A percentile compares a stretch with the other conserved stretches of the same genome.
These are phyloP conservation scores for Begonia masoniana DNA, from an alignment of 306 rosid species.

Conservation along the genomic window DNA sequence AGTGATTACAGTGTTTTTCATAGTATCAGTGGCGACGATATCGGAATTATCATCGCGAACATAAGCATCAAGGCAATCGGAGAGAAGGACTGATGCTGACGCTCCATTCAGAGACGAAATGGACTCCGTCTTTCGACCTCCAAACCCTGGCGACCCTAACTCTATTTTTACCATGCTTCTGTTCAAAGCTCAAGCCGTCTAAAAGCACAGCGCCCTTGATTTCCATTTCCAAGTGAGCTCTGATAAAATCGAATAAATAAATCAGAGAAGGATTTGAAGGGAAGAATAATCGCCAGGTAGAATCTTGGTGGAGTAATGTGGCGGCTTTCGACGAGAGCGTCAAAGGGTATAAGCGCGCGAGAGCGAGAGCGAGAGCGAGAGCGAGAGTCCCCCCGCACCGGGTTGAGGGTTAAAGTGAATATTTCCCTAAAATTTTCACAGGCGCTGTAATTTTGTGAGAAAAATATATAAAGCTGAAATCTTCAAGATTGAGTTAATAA, in stretches of 20 bases:
- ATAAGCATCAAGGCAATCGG: conserved; percentile 69
- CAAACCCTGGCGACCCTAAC: conserved; percentile 77
- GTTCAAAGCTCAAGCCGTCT: conserved; percentile 60
- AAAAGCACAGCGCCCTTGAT: conserved; percentile 7
- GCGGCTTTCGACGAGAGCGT: too few species aligned
- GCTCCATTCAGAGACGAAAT: conserved; percentile 76
- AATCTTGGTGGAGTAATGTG: too few species aligned
- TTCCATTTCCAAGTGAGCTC: conserved; percentile 23
- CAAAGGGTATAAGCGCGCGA: too few species aligned
- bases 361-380: too few species aligned
- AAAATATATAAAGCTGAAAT: too few species aligned
- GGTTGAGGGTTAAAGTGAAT: too few species aligned
- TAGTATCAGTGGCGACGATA: conserved; percentile 86
- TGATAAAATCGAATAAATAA: not conserved
- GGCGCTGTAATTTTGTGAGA: too few species aligned
- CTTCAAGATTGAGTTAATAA: too few species aligned
- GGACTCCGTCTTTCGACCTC: conserved; percentile 42
- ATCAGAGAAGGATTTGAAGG: too few species aligned
- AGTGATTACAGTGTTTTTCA: conserved; percentile 73
- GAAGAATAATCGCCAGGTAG: too few species aligned
- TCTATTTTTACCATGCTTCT: conserved; percentile 50
- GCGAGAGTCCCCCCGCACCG: too few species aligned
- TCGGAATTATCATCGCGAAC: conserved; percentile 60
- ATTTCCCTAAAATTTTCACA: too few species aligned
- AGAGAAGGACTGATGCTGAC: conserved; percentile 61